These are phyloP conservation scores for Trichoderma sp. DNA, from an alignment of 2,329 filamentous ascomycete genomes.

Conservation along the genomic window DNA sequence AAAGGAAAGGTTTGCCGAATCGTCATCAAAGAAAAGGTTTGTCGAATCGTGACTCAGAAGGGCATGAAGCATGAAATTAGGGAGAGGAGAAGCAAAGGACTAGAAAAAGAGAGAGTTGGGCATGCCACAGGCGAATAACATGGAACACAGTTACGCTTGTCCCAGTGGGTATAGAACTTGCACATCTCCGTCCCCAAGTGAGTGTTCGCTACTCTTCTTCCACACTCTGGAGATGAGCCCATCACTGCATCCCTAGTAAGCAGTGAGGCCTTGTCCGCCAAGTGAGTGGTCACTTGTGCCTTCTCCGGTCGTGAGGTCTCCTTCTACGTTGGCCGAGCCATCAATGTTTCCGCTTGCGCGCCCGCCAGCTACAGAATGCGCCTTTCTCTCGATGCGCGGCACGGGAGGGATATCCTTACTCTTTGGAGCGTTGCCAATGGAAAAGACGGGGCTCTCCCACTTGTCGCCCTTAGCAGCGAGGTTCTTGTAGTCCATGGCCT, in stretches of 20 bases:
- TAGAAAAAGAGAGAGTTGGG: background rate
- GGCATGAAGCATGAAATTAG: background rate
- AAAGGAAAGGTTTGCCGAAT: background rate
- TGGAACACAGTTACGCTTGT: background rate
- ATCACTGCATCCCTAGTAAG: slow-evolving; percentile 23
- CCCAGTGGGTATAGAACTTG: slow-evolving; percentile 23
- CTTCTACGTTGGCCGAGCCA: slow-evolving; percentile 18
- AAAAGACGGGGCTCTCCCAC: slow-evolving; percentile 95
- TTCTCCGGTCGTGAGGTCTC: background rate
- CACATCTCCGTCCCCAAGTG: slow-evolving; percentile 1
- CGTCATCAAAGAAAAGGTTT: background rate
- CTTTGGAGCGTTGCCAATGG: slow-evolving; percentile 72
- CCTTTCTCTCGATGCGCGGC: slow-evolving; percentile 50
- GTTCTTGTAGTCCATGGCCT: slow-evolving; percentile 91
- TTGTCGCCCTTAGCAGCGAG: slow-evolving; percentile 82
- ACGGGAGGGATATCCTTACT: slow-evolving; percentile 67
- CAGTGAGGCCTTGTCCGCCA: slow-evolving; percentile 18
- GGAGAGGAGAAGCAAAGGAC: background rate
- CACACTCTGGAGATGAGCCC: slow-evolving; percentile 11
- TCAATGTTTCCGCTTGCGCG: slow-evolving; percentile 1
- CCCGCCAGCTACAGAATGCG: slow-evolving; percentile 23
- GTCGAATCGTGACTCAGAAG: background rate
- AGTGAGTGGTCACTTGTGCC: background rate
- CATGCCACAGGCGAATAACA: background rate
- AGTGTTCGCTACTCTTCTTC: background rate